Conservation (phyloP, 2,329 filamentous ascomycete species). For the Xylaria sp. region DNA sequence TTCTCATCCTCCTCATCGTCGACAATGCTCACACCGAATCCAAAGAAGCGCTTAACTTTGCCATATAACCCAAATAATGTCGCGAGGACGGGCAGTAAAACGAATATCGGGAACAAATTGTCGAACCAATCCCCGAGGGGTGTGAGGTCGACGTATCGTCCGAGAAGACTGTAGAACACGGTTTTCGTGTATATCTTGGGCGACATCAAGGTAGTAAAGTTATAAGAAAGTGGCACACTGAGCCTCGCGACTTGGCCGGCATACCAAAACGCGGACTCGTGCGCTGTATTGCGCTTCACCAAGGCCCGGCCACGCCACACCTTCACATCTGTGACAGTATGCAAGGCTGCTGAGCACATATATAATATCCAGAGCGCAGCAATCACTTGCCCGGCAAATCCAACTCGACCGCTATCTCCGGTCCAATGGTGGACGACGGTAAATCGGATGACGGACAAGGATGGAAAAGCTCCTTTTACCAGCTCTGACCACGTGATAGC, state of each 20-base stretch:
- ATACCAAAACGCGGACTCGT: slow-evolving; percentile 96
- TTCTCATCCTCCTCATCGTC: slow-evolving; percentile 78
- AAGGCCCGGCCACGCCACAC: slow-evolving; percentile 97
- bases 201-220: slow-evolving; percentile 92
- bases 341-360: slow-evolving; percentile 92
- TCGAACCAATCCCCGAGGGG: slow-evolving; percentile 86
- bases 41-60: slow-evolving; percentile 78
- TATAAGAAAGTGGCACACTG: slow-evolving; percentile 92
- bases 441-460: slow-evolving; percentile 75
- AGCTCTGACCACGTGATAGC: slow-evolving; percentile 95
- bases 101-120: slow-evolving; percentile 86
- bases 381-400: slow-evolving; percentile 86
- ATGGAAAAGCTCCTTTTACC: slow-evolving; percentile 82
- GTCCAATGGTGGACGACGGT: slow-evolving; percentile 81
- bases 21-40: slow-evolving; percentile 80
- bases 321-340: slow-evolving; percentile 89
- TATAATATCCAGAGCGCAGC: slow-evolving; percentile 92
- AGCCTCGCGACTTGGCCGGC: slow-evolving; percentile 91
- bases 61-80: slow-evolving; percentile 92
- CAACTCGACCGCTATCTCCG: slow-evolving; percentile 77
- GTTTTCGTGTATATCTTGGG: slow-evolving; percentile 78
- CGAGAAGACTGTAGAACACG: slow-evolving; percentile 88
- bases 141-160: slow-evolving; percentile 83
- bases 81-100: slow-evolving; percentile 85
- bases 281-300: slow-evolving; percentile 89